A percentile compares a stretch with the other conserved stretches of the same genome.
phyloP scores from a whole-genome alignment of 163 green algal species.

The Dunaliella salina region DNA sequence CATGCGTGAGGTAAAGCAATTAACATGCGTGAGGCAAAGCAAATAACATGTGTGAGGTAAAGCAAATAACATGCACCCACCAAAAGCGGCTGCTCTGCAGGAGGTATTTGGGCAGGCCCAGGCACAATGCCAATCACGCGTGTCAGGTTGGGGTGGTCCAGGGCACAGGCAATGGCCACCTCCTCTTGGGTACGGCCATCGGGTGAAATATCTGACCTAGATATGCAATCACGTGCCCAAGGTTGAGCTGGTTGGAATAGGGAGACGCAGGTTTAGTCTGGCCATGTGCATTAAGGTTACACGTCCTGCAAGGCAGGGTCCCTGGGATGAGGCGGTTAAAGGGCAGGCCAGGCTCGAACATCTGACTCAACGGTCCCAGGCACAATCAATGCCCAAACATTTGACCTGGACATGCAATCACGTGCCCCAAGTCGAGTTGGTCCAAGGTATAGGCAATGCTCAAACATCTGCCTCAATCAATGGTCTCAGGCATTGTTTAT shows the following conservation, averaged over 20 bases:
- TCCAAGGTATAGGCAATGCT: slow-evolving; percentile 41
- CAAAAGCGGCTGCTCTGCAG: not conserved
- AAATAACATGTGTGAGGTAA: not conserved
- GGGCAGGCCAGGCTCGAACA: too few species aligned
- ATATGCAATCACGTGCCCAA: slow-evolving; percentile 35
- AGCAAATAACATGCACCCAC: not conserved
- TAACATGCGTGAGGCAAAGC: not conserved
- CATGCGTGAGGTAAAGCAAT: not conserved
- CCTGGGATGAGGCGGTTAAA: too few species aligned
- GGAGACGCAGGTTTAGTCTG: too few species aligned
- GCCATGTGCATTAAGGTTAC: too few species aligned
- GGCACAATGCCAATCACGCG: slow-evolving; percentile 19
- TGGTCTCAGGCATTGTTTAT: slow-evolving; percentile 45
- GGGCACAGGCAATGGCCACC: slow-evolving; percentile 42
- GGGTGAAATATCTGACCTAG: slow-evolving; percentile 28
- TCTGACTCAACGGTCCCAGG: slow-evolving; percentile 47
- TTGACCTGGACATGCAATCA: slow-evolving; percentile 24
- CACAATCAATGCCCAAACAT: slow-evolving; percentile 39
- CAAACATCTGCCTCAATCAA: too few species aligned
- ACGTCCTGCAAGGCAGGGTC: too few species aligned
- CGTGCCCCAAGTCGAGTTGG: slow-evolving; percentile 51
- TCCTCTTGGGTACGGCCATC: slow-evolving; percentile 55
- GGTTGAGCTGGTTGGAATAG: too few species aligned
- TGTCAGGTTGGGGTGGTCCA: slow-evolving; percentile 55
- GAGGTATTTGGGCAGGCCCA: not conserved